A percentile compares a stretch with the other conserved stretches of the same genome.
Conservation (phyloP, 352 stramenopile species). For the Globisporangium carolinianum region DNA sequence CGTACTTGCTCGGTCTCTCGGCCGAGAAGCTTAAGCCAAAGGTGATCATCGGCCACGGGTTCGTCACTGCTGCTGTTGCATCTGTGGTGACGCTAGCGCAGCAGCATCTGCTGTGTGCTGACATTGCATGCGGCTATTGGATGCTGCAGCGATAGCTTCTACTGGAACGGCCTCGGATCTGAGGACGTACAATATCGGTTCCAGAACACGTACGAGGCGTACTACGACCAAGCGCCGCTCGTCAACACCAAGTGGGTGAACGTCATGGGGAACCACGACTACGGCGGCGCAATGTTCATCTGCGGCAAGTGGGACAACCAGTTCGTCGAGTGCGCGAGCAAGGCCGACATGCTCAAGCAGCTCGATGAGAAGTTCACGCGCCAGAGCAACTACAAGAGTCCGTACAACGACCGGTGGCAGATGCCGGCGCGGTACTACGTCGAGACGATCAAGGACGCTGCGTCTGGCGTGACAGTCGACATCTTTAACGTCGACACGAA, state of each 20-base stretch:
- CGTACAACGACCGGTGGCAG: constrained; percentile 61
- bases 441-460: constrained; percentile 27
- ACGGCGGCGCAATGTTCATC: constrained; percentile 69
- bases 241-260: constrained; percentile 63
- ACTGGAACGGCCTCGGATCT: constrained; percentile 66
- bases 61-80: constrained; percentile 2
- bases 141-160: constrained; percentile 43
- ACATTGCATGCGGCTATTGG: not conserved
- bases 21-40: constrained; percentile 52
- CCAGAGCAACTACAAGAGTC: constrained; percentile 52
- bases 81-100: not conserved
- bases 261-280: constrained; percentile 65
- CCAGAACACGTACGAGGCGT: constrained; percentile 52
- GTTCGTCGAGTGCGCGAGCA: constrained; percentile 51
- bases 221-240: constrained; percentile 46
- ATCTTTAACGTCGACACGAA: constrained; percentile 72
- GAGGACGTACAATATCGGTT: constrained; percentile 64
- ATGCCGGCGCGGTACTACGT: constrained; percentile 63
- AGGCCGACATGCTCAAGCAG: constrained; percentile 51
- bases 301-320: constrained; percentile 60
- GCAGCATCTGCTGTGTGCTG: not conserved
- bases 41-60: constrained; percentile 52
- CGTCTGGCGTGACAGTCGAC: constrained; percentile 39
- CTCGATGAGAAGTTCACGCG: constrained; percentile 60
- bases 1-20: constrained; percentile 52